Evolutionary conservation across 176 grass and related monocot genomes (phyloP), one percentile per base, ranked within the genome.

Genomic region (Cenchrus fungigraminus): DNA sequence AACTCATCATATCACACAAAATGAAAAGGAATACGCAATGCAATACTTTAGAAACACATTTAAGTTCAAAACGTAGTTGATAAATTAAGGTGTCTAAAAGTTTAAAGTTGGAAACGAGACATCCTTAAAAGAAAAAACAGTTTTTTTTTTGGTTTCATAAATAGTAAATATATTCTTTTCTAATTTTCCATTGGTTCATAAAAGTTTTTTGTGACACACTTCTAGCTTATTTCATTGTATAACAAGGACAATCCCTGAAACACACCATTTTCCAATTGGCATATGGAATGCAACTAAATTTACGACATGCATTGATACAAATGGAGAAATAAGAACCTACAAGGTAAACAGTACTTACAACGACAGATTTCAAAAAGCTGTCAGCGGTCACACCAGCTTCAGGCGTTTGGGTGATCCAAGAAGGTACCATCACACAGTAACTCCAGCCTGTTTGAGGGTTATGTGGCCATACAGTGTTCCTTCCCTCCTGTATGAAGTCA

Each of bases 361-460:
- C 88, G 78, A 92, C 79, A 83, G 97, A 94, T 89, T 99, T 97
- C 88, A 96, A 84, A 84, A 98, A 94, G 86, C 83, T 91, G 59
- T 94, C 93, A 64, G 94, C 61, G 7, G 97, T 80, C 54, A 66
- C 89, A 87, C 86, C 88, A 81, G 90, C 82, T 86, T 99, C 97
- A 28, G 87, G 81, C 77, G 93, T 83, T 87, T 94, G 84, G 56
- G 93, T 79, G 31, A 82, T 96, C 97, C 97, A 99, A 84, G 97
- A 99, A 81, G 97, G 97, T 56, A 99, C 74, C 44, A 85, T 94
- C 71, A 99, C 92, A 88, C 97, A 99, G 87, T 94, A 99, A 88
- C 97, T 99, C 91, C 92, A 99, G 25, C 97, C 97, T 28, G 91
- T 96, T 87, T 90, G 97, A 81, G 90, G 91, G 78, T 96, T 96